Evolutionary conservation across 768 basidiomycete genomes (phyloP).

Genomic region (Daedalea quercina): DNA sequence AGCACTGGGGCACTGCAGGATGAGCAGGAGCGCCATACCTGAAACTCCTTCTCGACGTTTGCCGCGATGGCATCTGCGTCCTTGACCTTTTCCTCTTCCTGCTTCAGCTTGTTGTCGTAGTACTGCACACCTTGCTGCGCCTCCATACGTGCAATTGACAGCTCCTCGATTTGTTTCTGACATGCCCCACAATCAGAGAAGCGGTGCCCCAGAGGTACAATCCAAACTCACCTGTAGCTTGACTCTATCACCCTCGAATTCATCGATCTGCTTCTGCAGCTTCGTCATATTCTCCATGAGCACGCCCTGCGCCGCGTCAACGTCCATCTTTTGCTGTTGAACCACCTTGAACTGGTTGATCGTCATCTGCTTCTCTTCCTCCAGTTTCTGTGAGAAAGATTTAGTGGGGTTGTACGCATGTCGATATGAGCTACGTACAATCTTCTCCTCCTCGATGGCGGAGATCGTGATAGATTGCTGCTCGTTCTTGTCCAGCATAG

Average conservation of each 20-base stretch:
- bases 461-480: conserved; percentile 61
- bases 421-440: conserved; percentile 29
- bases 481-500: conserved; percentile 61
- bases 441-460: conserved; percentile 46
- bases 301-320: conserved; percentile 39
- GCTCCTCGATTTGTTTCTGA: conserved; percentile 46
- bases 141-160: conserved; percentile 40
- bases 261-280: conserved; percentile 42
- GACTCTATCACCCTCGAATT: conserved; percentile 39
- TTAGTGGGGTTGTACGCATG: background rate
- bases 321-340: conserved; percentile 34
- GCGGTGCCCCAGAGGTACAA: background rate
- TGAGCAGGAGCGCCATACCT: conserved; percentile 29
- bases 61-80: conserved; percentile 39
- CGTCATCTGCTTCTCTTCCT: conserved; percentile 42
- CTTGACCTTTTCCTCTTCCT: conserved; percentile 40
- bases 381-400: conserved; percentile 39
- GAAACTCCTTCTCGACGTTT: conserved; percentile 55
- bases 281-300: conserved; percentile 38
- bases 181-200: background rate
- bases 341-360: conserved; percentile 45
- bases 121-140: conserved; percentile 42
- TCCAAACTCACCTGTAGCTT: conserved; percentile 35
- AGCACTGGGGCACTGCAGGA: background rate
- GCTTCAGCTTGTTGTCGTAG: conserved; percentile 46